Evolutionary conservation across 176 grass and related monocot genomes (phyloP).

Genomic region (Avena sativa): DNA sequence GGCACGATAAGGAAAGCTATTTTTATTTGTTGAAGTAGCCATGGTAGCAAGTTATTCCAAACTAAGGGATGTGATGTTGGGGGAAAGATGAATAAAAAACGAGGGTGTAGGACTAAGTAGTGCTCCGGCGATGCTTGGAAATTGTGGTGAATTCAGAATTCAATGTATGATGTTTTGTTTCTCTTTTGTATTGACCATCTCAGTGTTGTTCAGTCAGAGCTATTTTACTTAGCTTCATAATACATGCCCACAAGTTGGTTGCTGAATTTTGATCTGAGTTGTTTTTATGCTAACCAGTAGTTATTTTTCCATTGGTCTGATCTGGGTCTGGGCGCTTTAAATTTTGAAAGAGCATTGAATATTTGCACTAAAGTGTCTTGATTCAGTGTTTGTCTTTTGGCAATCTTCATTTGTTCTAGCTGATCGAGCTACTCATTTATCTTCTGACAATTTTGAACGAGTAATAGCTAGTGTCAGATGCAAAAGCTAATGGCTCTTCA

Average conservation of each 20-base stretch:
- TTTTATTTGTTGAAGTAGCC: not conserved
- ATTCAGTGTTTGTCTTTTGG: not conserved
- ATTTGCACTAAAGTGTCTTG: constrained; percentile 4
- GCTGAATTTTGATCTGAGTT: not conserved
- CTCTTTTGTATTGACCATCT: not conserved
- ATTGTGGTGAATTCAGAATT: not conserved
- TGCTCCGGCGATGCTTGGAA: not conserved
- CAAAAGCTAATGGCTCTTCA: constrained; percentile 14
- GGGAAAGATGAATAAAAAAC: not conserved
- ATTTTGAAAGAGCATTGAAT: constrained; percentile 10
- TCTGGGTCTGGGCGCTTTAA: not conserved
- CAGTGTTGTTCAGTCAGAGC: not conserved
- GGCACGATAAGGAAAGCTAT: not conserved
- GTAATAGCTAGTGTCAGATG: not conserved
- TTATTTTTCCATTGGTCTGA: not conserved
- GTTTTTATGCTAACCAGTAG: not conserved
- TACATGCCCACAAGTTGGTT: constrained; percentile 14
- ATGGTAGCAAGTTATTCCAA: not conserved
- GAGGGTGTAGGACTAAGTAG: not conserved
- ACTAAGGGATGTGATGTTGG: not conserved
- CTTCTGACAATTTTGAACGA: not conserved
- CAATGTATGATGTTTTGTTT: not conserved
- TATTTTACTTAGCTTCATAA: not conserved
- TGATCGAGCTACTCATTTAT: not conserved
- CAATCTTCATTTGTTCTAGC: not conserved